Evolutionary conservation across 352 stramenopile genomes (phyloP).

Genomic region (Sclerospora graminicola): DNA sequence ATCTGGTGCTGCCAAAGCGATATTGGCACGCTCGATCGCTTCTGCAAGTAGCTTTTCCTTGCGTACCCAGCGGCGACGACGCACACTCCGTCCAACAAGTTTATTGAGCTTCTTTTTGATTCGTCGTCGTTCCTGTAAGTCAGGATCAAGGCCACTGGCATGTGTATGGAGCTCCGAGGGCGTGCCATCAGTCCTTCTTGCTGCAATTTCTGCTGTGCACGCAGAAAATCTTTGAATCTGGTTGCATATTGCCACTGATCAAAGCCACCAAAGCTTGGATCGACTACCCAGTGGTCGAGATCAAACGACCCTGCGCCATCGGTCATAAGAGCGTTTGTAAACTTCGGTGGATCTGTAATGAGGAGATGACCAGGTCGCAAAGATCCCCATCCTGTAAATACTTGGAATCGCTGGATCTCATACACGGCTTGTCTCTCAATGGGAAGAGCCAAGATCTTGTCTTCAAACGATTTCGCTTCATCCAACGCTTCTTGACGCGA

Average conservation of each 20-base stretch:
- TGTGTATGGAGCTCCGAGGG: constrained; percentile 10
- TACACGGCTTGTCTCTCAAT: constrained; percentile 62
- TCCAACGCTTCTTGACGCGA: constrained; percentile 10
- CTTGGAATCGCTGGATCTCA: constrained; percentile 78
- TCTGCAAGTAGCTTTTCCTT: constrained; percentile 60
- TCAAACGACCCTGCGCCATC: constrained; percentile 50
- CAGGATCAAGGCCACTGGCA: constrained; percentile 15
- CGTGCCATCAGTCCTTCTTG: constrained; percentile 12
- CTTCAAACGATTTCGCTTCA: constrained; percentile 44
- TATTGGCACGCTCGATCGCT: constrained; percentile 21
- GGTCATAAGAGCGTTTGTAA: constrained; percentile 68
- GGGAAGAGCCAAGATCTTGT: constrained; percentile 41
- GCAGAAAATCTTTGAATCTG: constrained; percentile 78
- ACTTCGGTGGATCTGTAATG: constrained; percentile 61
- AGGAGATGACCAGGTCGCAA: constrained; percentile 66
- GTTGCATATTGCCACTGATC: constrained; percentile 83
- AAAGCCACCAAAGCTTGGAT: constrained; percentile 52
- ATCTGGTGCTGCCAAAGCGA: constrained; percentile 17
- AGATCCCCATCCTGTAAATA: constrained; percentile 77
- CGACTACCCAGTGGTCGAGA: constrained; percentile 67
- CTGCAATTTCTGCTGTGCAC: constrained; percentile 38
- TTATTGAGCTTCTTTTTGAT: constrained; percentile 81
- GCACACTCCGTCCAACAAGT: constrained; percentile 67
- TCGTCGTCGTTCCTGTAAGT: constrained; percentile 42
- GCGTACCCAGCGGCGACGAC: constrained; percentile 67